phyloP scores from a whole-genome alignment of 805 yeast species.

The Komagataella kurtzmanii region DNA sequence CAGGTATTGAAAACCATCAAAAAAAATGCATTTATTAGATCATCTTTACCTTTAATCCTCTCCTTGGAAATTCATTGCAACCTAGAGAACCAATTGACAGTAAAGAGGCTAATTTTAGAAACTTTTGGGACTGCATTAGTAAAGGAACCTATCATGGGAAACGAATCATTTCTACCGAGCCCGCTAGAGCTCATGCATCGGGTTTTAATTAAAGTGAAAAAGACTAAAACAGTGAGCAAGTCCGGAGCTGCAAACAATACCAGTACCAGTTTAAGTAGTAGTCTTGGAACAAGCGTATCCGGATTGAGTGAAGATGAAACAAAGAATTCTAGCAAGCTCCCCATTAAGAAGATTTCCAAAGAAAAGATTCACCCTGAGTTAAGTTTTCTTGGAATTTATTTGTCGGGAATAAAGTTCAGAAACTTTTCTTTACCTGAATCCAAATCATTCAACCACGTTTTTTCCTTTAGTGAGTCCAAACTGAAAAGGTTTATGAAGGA shows the following conservation, averaged over 20 bases:
- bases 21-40: conserved; percentile 78
- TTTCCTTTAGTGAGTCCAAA: conserved; percentile 72
- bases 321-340: conserved; percentile 5
- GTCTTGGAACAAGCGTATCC: conserved; percentile 10
- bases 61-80: conserved; percentile 82
- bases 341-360: conserved; percentile 1
- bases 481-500: conserved; percentile 54
- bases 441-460: conserved; percentile 67
- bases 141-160: conserved; percentile 18
- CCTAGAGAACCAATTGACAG: conserved; percentile 47
- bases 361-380: conserved; percentile 25
- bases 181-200: conserved; percentile 62
- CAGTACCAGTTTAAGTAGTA: conserved; percentile 18
- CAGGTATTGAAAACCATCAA: conserved; percentile 63
- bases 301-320: conserved; percentile 6
- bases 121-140: conserved; percentile 48
- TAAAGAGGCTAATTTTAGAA: conserved; percentile 37
- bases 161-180: conserved; percentile 37
- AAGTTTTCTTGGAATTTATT: conserved; percentile 53
- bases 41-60: conserved; percentile 75
- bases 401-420: conserved; percentile 64
- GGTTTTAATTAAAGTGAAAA: conserved; percentile 70
- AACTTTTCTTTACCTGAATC: conserved; percentile 83
- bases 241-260: neutral
- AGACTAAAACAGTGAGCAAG: conserved; percentile 19